Evolutionary conservation across 1,284 basidiomycete species (phyloP).

Genomic region (Ustilago crameri): DNA sequence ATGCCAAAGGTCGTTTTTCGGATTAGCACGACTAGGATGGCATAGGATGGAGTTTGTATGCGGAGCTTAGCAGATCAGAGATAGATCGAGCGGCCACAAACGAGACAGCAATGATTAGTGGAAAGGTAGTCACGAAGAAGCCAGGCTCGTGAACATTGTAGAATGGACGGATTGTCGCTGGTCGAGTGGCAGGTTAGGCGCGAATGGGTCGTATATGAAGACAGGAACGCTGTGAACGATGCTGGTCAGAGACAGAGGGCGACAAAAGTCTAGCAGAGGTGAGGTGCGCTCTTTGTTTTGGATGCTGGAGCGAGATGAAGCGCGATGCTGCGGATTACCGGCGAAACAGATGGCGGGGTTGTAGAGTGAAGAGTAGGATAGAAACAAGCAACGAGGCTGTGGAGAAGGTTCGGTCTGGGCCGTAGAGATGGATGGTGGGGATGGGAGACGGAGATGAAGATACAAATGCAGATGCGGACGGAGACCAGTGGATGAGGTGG

Average conservation of each 20-base stretch:
- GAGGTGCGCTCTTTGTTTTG: too few relatives aligned
- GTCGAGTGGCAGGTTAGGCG: too few relatives aligned
- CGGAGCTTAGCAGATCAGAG: too few relatives aligned
- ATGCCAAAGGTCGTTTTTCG: neutral
- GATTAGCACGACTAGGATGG: conserved; percentile 4
- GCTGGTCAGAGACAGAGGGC: neutral
- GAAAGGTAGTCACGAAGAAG: neutral
- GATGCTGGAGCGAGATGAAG: conserved; percentile 2
- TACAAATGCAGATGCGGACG: neutral
- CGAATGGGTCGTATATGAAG: too few relatives aligned
- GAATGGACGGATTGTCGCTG: neutral
- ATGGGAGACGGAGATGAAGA: conserved; percentile 1
- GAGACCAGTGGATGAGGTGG: neutral
- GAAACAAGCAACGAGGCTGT: neutral
- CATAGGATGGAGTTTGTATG: conserved; percentile 11
- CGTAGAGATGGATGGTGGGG: neutral
- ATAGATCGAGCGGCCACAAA: too few relatives aligned
- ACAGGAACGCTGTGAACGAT: too few relatives aligned
- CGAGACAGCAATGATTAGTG: neutral
- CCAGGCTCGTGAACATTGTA: neutral
- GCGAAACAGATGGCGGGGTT: too few relatives aligned
- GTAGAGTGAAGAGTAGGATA: neutral
- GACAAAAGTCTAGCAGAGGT: neutral
- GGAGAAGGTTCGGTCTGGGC: neutral
- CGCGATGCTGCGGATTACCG: too few relatives aligned